Evolutionary conservation across 768 basidiomycete genomes (phyloP).

Genomic region (Mycena galopus): DNA sequence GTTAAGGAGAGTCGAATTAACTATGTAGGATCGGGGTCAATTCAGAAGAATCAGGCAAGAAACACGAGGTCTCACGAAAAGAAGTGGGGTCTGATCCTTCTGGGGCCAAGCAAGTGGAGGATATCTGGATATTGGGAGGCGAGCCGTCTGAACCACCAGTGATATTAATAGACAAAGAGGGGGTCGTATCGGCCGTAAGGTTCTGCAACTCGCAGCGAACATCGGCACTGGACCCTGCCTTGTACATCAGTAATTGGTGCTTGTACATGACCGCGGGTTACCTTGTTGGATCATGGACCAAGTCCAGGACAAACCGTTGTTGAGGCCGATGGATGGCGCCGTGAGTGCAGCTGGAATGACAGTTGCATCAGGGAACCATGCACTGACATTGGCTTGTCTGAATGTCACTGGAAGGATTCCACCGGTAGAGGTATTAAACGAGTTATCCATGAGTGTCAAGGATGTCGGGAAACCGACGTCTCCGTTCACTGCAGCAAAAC

Average conservation of each 20-base stretch:
- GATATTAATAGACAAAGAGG: not conserved
- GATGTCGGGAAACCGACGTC: not conserved
- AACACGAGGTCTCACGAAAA: not conserved
- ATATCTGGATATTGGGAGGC: not conserved
- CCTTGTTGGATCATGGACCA: constrained; percentile 7
- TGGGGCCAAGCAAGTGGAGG: constrained; percentile 4
- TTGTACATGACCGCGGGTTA: not conserved
- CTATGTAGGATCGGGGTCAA: not conserved
- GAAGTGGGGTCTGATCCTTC: not conserved
- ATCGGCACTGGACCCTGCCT: constrained; percentile 7
- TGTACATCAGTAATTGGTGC: not conserved
- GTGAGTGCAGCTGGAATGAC: not conserved
- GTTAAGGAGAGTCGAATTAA: too few relatives aligned
- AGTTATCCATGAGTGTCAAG: not conserved
- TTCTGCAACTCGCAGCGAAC: not conserved
- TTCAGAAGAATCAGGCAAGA: not conserved
- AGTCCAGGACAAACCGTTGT: not conserved
- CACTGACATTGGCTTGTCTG: too few relatives aligned
- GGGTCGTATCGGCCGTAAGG: not conserved
- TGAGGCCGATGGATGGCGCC: not conserved
- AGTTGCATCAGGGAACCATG: not conserved
- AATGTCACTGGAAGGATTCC: not conserved
- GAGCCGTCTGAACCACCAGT: not conserved
- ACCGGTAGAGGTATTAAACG: not conserved
- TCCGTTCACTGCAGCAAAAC: not conserved